phyloP scores from a whole-genome alignment of 2,329 filamentous ascomycete species.

The Penicillium janthinellum region DNA sequence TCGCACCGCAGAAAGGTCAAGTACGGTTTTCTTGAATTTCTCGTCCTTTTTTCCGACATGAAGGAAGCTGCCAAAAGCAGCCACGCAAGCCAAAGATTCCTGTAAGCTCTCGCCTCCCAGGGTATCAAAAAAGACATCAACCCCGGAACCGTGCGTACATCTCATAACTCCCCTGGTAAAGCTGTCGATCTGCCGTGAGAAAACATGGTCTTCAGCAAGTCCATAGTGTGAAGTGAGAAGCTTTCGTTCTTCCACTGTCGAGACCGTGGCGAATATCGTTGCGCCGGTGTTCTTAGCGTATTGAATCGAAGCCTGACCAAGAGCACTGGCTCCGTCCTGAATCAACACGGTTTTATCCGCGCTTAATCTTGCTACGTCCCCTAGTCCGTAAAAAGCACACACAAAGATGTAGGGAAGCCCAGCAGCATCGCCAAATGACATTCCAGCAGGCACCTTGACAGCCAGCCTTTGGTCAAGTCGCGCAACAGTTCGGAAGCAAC shows the following conservation, averaged over 20 bases:
- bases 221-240: constrained; percentile 14
- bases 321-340: constrained; percentile 17
- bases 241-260: constrained; percentile 10
- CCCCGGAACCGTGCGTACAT: constrained; percentile 16
- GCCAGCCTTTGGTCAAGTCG: constrained; percentile 6
- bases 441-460: constrained; percentile 7
- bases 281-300: constrained; percentile 21
- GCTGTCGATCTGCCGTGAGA: constrained; percentile 11
- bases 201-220: constrained; percentile 17
- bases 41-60: constrained; percentile 6
- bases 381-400: constrained; percentile 16
- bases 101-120: constrained; percentile 19
- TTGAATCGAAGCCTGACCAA: constrained; percentile 29
- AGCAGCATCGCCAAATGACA: constrained; percentile 15
- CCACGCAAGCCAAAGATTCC: constrained; percentile 18
- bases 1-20: constrained; percentile 8
- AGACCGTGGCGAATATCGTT: constrained; percentile 19
- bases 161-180: constrained; percentile 22
- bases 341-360: constrained; percentile 21
- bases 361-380: constrained; percentile 8
- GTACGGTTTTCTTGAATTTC: neutral
- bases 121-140: constrained; percentile 25
- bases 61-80: constrained; percentile 24
- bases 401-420: constrained; percentile 13
- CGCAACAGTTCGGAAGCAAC: constrained; percentile 12